Evolutionary conservation across 805 yeast genomes (phyloP), one percentile per base, ranked within the genome.

Genomic region (Pichia heedii): DNA sequence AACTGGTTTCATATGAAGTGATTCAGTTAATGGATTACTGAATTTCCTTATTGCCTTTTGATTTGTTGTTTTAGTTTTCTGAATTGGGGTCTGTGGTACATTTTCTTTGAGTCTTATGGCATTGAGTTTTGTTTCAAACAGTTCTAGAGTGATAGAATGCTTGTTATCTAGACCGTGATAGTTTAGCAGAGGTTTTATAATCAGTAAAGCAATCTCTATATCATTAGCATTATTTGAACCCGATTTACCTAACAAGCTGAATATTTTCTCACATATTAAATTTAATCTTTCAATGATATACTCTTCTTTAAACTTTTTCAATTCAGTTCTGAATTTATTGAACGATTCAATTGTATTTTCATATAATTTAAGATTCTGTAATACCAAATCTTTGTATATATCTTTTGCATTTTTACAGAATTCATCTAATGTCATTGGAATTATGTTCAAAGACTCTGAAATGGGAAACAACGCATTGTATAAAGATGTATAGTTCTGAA

Each of bases 201-300:
- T 30, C 12, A 22, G 18, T 5, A 47, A 5, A 19, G 45, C 29
- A 13, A 36, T 16, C 34, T 34, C 20, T 3, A 37, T 11, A 30
- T 13, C 35, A 18, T 32, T 20, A 9, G 5, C 8, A 2, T 9
- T n/a, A 18, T 16, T 20, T 16, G 6, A 29, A 13, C 13, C 32
- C 15, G 32, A 8, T 4, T n/a, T 46, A 33, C 48, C 58, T 1
- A 56, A 52, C 4, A 71, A 54, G 47, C 76, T 76, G 3, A 62
- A 56, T 36, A 75, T 63, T 41, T 66, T 71, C 22, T 61, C 61
- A 48, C 79, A 77, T 2, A 79, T 63, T 21, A 69, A 69, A 48
- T 66, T 61, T 85, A 86, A 81, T 54, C 77, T 68, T 24, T 62
- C 55, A 46, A 77, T 80, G 4, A 81, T 66, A 24, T 73, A 50